Conservation (phyloP, 1,284 basidiomycete species). For the Cryptococcus neoformans region DNA sequence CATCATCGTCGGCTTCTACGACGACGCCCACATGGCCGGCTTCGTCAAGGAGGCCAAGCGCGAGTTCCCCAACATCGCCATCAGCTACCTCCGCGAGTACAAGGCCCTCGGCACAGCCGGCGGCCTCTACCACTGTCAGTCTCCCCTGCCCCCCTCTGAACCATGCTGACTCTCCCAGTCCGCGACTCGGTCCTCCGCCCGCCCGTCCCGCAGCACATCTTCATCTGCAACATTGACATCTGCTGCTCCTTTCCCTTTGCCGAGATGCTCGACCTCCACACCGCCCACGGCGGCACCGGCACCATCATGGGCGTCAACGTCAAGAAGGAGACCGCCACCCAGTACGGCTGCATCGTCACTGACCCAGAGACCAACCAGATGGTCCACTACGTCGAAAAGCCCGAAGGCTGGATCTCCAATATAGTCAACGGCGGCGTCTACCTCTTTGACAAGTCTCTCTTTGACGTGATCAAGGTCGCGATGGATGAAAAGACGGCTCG, state of each 20-base stretch:
- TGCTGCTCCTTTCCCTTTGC: slow-evolving; percentile 52
- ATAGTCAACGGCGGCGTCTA: slow-evolving; percentile 53
- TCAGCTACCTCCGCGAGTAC: slow-evolving; percentile 55
- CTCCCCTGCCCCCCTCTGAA: background rate
- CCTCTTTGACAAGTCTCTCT: slow-evolving; percentile 54
- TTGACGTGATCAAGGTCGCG: slow-evolving; percentile 54
- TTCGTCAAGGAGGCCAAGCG: slow-evolving; percentile 53
- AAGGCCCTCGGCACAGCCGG: slow-evolving; percentile 54
- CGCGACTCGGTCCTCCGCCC: slow-evolving; percentile 53
- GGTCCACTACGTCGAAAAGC: slow-evolving; percentile 55
- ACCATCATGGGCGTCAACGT: slow-evolving; percentile 54
- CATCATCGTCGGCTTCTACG: slow-evolving; percentile 55
- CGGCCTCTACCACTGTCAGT: slow-evolving; percentile 49
- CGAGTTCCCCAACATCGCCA: slow-evolving; percentile 53
- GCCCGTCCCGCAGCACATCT: slow-evolving; percentile 51
- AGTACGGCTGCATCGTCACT: slow-evolving; percentile 54
- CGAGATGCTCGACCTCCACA: slow-evolving; percentile 52
- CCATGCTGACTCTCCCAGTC: slow-evolving; percentile 29
- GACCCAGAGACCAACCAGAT: slow-evolving; percentile 48
- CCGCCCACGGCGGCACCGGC: slow-evolving; percentile 53
- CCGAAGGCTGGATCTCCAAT: slow-evolving; percentile 53
- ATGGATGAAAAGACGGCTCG: slow-evolving; percentile 53
- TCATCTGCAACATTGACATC: slow-evolving; percentile 56
- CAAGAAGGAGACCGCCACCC: slow-evolving; percentile 50
- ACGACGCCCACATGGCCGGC: slow-evolving; percentile 51